Base-by-base conservation (phyloP, 1,284 basidiomycete genomes). In the Baeospora myosura region DNA sequence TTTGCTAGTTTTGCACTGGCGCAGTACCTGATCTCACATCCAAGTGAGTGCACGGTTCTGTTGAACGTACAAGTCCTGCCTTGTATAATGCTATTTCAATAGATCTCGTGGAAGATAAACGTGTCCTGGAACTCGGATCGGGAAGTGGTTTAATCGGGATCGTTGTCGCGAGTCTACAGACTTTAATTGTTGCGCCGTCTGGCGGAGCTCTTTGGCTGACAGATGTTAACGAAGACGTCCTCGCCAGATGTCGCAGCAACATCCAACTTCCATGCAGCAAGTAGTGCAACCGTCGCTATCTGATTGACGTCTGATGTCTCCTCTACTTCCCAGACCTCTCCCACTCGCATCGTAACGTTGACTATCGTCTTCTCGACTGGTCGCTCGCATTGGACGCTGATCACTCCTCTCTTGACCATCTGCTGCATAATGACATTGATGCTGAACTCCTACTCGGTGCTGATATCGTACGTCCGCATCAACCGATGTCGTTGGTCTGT, bases 121-220 rank as follows among this genome's bases (percentile, higher is more conserved):
- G 65, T 12, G 63, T 86, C 2, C 66, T 89, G 3, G 86, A 89
- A 55, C 65, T 88, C 1, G 86, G 85, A 10, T 78, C 74, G 12
- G 86, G 86, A 1, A 65, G 67, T 2, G 86, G 86, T n/a, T 81
- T 87, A 49, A 61, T 88, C 5, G 86, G 83, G 1, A 72, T 76
- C 25, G 57, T 86, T 10, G 53, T 75, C 25, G 74, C 77, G 1
- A 66, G 65, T 38, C 52, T 85, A 20, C 82, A 85, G 49, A 52
- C 60, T 30, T 40, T 39, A 12, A 32, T 33, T 25, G 44, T 12
- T 7, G 42, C 41, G 22, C 12, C 26, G 12, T 49, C 47, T 5
- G 42, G 49, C 18, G 50, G 58, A 2, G 58, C 57, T 6, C 43
- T 84, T n/a, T 76, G 68, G 58, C 53, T 88, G 41, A 83, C 81